phyloP scores from a whole-genome alignment of 139 green algal species.

The Volvox reticuliferus region DNA sequence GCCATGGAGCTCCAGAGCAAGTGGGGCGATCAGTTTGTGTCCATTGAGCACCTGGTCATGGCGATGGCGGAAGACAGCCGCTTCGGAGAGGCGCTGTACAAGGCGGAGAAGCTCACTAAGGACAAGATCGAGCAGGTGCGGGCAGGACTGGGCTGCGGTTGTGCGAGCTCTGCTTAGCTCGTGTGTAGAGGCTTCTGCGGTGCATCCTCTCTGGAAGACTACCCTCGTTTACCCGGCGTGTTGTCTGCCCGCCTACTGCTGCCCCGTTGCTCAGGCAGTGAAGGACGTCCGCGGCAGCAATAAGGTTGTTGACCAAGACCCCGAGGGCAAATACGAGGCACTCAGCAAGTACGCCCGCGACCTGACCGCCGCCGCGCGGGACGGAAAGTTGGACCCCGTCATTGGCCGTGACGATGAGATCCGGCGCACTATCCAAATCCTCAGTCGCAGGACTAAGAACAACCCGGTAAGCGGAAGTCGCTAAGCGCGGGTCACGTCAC shows the following conservation, averaged over 20 bases:
- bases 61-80: slow-evolving; percentile 85
- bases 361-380: slow-evolving; percentile 84
- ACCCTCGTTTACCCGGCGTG: neutral
- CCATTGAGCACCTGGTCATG: slow-evolving; percentile 96
- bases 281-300: slow-evolving; percentile 84
- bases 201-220: neutral
- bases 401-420: slow-evolving; percentile 90
- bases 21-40: slow-evolving; percentile 89
- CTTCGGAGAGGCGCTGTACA: slow-evolving; percentile 82
- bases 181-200: neutral
- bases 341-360: slow-evolving; percentile 95
- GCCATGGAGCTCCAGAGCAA: slow-evolving; percentile 82
- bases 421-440: slow-evolving; percentile 84
- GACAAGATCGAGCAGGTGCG: slow-evolving; percentile 79
- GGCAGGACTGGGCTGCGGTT: neutral
- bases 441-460: slow-evolving; percentile 97
- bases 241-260: neutral
- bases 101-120: slow-evolving; percentile 72
- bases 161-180: too few relatives aligned
- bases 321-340: slow-evolving; percentile 98
- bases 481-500: too few relatives aligned
- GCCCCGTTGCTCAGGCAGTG: slow-evolving; percentile 44
- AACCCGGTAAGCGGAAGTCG: slow-evolving; percentile 82
- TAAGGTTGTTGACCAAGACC: slow-evolving; percentile 89
- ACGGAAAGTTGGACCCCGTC: slow-evolving; percentile 90